phyloP scores from a whole-genome alignment of 2,329 filamentous ascomycete species.

The Macrophomina phaseolina region DNA sequence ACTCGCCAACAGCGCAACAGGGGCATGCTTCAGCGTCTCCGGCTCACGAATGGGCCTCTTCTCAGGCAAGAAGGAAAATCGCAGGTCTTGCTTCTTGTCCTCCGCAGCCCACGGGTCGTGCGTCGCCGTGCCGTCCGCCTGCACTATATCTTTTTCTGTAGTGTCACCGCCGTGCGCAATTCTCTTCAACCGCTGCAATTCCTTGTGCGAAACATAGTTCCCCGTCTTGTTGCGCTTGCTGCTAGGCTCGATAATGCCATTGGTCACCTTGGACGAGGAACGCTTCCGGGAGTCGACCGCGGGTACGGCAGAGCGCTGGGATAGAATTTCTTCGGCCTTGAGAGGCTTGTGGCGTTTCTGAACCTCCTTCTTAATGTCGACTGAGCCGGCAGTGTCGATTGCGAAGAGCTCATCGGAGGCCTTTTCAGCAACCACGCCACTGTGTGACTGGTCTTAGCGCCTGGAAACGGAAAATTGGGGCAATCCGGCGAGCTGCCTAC shows the following conservation, averaged over 20 bases:
- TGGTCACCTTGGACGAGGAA: conserved; percentile 67
- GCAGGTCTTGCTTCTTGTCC: conserved; percentile 56
- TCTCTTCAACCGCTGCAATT: conserved; percentile 76
- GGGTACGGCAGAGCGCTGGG: conserved; percentile 79
- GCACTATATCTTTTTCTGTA: conserved; percentile 52
- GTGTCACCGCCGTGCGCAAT: conserved; percentile 76
- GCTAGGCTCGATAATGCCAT: conserved; percentile 70
- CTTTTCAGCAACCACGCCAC: conserved; percentile 86
- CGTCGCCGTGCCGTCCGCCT: conserved; percentile 61
- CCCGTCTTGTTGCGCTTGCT: conserved; percentile 79
- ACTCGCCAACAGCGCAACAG: conserved; percentile 80
- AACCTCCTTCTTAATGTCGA: conserved; percentile 67
- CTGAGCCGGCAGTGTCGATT: conserved; percentile 76
- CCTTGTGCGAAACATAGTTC: conserved; percentile 73
- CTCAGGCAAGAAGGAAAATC: conserved; percentile 71
- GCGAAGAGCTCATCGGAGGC: conserved; percentile 82
- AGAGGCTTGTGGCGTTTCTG: conserved; percentile 76
- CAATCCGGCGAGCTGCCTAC: conserved; percentile 52
- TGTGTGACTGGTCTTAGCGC: conserved; percentile 46
- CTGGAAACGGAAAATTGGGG: not conserved
- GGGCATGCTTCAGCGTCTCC: conserved; percentile 73
- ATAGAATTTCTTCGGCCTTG: conserved; percentile 90
- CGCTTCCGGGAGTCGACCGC: conserved; percentile 82
- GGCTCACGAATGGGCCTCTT: conserved; percentile 73
- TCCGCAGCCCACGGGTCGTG: conserved; percentile 81